Evolutionary conservation across 2,329 filamentous ascomycete species (phyloP).

Genomic region (Dothistroma pini): DNA sequence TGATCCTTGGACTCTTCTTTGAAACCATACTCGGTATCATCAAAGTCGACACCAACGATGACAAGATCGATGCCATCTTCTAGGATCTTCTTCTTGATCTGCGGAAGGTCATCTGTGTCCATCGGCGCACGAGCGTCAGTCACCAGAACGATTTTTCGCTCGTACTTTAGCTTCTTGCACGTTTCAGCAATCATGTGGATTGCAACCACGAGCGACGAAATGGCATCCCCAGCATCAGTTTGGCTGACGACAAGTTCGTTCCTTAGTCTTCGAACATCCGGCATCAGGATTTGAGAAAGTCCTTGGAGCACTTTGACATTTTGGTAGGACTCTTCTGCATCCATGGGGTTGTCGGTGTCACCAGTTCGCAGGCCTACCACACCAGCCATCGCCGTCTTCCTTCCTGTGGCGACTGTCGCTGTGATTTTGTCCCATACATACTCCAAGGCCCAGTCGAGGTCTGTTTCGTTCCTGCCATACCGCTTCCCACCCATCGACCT

Average conservation of each 20-base stretch:
- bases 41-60: conserved; percentile 86
- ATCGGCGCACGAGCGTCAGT: conserved; percentile 75
- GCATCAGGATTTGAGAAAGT: conserved; percentile 64
- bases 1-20: conserved; percentile 83
- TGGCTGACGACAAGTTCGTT: conserved; percentile 62
- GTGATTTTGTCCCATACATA: conserved; percentile 96
- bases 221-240: conserved; percentile 69
- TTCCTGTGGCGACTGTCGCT: conserved; percentile 63
- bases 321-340: conserved; percentile 67
- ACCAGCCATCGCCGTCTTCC: conserved; percentile 72
- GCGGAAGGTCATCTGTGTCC: conserved; percentile 65
- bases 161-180: conserved; percentile 79
- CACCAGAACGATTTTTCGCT: conserved; percentile 74
- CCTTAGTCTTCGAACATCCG: conserved; percentile 64
- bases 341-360: conserved; percentile 64
- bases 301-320: conserved; percentile 71
- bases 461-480: conserved; percentile 68
- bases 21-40: conserved; percentile 82
- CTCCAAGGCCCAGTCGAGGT: conserved; percentile 84
- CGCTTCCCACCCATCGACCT: conserved; percentile 73
- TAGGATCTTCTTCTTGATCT: conserved; percentile 71
- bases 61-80: conserved; percentile 72
- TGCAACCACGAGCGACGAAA: conserved; percentile 83
- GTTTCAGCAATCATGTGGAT: conserved; percentile 78
- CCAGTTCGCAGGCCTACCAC: conserved; percentile 82